Base-by-base conservation (phyloP, 2,329 filamentous ascomycete genomes). In the Exophiala bonariae region DNA sequence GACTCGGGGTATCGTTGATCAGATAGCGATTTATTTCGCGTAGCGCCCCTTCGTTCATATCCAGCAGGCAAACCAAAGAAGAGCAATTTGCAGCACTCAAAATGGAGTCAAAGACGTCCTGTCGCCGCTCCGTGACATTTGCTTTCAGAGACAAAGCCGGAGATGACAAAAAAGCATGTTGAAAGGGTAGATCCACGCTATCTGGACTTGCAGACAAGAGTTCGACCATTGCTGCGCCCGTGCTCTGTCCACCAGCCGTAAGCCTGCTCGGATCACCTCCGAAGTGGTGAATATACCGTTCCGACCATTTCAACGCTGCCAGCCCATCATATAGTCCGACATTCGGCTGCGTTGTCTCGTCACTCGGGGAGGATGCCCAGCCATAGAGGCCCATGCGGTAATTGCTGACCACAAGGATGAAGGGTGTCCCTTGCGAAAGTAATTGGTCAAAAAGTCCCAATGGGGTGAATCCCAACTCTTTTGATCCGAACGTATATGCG, bases 261-360 rank as follows among this genome's bases (percentile, higher is more conserved):
- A 58, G 42, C 28, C 50, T 41, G 16, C 51, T 51, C 2, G 55
- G 47, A 47, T 58, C 48, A 17, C 55, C 55, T 18, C 53, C 55
- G 22, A 58, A 56, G 5, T 50, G 41, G 38, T 36, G 33, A 37
- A 58, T 58, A n/a, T 56, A 56, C 28, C 52, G 51, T 26, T 50
- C 41, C 23, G 52, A 47, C 55, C 55, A 58, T 7, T 52, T 47
- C 39, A 53, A 52, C 13, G 47, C 55, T 20, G 53, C 50, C 9
- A 50, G 50, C 11, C 50, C 50, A 44, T 58, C 55, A 13, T 48
- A 56, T 3, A 58, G 43, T 8, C 50, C 53, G 14, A 54, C 41
- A 17, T 58, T 58, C 14, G 50, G 22, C n/a, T 42, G 32, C 44
- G 43, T 51, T 32, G 37, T 23, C 16, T 47, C 49, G 6, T 38